Percentiles rank a stretch among this genome's conserved stretches.
These are phyloP conservation scores for Oenanthe sinensis DNA, from an alignment of 129 eudicot species.

Conservation along the genomic window DNA sequence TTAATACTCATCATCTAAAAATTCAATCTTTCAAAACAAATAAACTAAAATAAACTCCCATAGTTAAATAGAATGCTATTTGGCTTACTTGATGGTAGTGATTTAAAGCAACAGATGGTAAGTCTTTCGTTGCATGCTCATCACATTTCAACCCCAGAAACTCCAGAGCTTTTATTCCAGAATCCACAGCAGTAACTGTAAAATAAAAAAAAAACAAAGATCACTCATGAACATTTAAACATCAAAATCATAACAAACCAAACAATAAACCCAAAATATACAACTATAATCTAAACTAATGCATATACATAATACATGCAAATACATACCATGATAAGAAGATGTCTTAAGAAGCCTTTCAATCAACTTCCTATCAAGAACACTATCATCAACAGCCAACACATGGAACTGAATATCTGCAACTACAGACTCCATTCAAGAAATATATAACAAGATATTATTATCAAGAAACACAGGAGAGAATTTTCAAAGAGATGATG, in stretches of 20 bases:
- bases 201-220: background rate
- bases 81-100: constrained; percentile 31
- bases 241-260: background rate
- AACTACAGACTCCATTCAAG: constrained; percentile 31
- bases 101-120: constrained; percentile 23
- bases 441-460: background rate
- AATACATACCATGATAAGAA: constrained; percentile 52
- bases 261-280: background rate
- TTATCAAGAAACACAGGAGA: background rate
- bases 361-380: constrained; percentile 60
- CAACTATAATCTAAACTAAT: background rate
- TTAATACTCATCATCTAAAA: constrained; percentile 3
- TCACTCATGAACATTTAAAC: background rate
- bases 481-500: constrained; percentile 6
- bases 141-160: constrained; percentile 55
- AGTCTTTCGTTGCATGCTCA: constrained; percentile 18
- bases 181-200: constrained; percentile 77
- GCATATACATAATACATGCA: background rate
- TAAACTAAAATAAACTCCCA: background rate
- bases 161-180: constrained; percentile 65
- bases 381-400: constrained; percentile 72
- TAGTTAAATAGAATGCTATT: background rate
- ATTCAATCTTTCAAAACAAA: background rate
- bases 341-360: constrained; percentile 60
- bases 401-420: constrained; percentile 53